Evolutionary conservation across 192 early-diverging fungal genomes (phyloP).

Genomic region (Coemansia reversa): DNA sequence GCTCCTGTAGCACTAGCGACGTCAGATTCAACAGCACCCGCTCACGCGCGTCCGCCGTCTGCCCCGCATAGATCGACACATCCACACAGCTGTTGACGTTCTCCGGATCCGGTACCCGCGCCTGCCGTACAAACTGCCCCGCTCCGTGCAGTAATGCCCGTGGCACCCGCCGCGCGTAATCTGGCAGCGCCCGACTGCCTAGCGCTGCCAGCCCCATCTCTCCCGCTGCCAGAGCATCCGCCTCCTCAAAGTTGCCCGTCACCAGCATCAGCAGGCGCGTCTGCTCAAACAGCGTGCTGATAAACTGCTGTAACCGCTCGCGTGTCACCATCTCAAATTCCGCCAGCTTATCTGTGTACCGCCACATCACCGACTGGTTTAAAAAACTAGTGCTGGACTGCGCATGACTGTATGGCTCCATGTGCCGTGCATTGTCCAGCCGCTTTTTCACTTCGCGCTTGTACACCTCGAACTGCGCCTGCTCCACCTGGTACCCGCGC

Average conservation of each 20-base stretch:
- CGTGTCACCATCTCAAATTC: slow-evolving; percentile 69
- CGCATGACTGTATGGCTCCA: slow-evolving; percentile 79
- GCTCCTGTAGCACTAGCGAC: slow-evolving; percentile 82
- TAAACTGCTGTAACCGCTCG: slow-evolving; percentile 74
- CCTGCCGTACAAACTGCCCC: slow-evolving; percentile 38
- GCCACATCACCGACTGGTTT: slow-evolving; percentile 79
- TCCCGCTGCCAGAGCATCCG: slow-evolving; percentile 65
- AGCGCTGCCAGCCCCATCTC: slow-evolving; percentile 63
- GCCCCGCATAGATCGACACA: slow-evolving; percentile 79
- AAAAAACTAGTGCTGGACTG: slow-evolving; percentile 72
- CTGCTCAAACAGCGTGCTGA: slow-evolving; percentile 68
- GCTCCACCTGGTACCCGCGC: slow-evolving; percentile 61
- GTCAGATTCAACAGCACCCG: slow-evolving; percentile 72
- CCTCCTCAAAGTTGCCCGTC: slow-evolving; percentile 79
- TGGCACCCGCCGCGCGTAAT: slow-evolving; percentile 35
- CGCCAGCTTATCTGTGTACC: slow-evolving; percentile 71
- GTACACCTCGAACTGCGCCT: slow-evolving; percentile 74
- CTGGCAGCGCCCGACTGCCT: slow-evolving; percentile 60
- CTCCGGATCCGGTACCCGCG: slow-evolving; percentile 61
- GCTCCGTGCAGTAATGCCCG: slow-evolving; percentile 41
- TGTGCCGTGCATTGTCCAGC: slow-evolving; percentile 76
- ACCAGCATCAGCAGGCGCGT: slow-evolving; percentile 79
- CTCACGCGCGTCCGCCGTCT: slow-evolving; percentile 60
- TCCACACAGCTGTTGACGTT: slow-evolving; percentile 91
- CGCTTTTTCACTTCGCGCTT: slow-evolving; percentile 73